These are phyloP conservation scores for Rhododendron vialii DNA, from an alignment of 148 eudicot species.

Conservation along the genomic window DNA sequence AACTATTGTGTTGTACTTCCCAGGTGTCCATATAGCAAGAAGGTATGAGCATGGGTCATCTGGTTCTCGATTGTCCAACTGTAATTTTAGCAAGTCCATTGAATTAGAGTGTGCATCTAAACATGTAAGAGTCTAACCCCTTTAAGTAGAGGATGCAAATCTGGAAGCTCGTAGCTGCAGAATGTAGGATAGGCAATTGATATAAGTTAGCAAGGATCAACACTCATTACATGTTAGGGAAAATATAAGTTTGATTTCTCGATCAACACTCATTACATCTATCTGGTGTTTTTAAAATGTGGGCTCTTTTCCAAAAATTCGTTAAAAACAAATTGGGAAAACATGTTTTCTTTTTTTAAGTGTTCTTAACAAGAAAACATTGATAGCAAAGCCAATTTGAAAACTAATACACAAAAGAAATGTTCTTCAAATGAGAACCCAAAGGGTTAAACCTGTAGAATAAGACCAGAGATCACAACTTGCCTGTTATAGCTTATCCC, in stretches of 20 bases:
- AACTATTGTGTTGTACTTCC: conserved; percentile 31
- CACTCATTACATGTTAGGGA: not conserved
- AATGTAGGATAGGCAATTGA: conserved; percentile 7
- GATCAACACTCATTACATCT: no score
- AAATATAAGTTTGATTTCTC: not conserved
- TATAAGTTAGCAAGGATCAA: not conserved
- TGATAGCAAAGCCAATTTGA: no score
- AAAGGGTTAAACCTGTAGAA: no score
- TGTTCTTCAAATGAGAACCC: no score
- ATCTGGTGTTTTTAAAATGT: no score
- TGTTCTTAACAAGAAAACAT: no score
- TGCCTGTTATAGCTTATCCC: no score
- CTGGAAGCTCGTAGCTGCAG: conserved; percentile 98
- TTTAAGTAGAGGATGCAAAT: conserved; percentile 71
- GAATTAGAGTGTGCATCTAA: conserved; percentile 5
- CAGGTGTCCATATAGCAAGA: conserved; percentile 71
- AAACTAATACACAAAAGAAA: no score
- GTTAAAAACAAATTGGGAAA: no score
- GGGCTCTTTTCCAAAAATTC: no score
- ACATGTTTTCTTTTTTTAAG: no score
- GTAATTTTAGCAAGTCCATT: conserved; percentile 17
- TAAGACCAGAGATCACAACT: no score
- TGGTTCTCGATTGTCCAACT: conserved; percentile 74
- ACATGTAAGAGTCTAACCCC: conserved; percentile 36
- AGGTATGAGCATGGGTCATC: conserved; percentile 70